Percentiles rank a stretch among this genome's conserved stretches.
These are phyloP conservation scores for Magnaporthiopsis incrustans DNA, from an alignment of 2,329 filamentous ascomycete species.

Conservation along the genomic window DNA sequence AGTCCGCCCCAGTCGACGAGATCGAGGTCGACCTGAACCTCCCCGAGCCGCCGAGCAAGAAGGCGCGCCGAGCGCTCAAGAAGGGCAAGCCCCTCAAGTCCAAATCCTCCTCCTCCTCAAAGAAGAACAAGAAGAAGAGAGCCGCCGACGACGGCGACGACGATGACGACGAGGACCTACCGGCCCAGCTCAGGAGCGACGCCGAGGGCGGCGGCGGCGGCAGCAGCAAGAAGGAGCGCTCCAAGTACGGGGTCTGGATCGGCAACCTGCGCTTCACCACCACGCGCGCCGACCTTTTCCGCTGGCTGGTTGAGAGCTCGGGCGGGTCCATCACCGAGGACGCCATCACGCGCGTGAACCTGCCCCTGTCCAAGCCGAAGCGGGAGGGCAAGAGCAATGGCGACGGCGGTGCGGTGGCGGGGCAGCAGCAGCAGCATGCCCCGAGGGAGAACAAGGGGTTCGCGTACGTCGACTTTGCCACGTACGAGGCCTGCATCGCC, in stretches of 20 bases:
- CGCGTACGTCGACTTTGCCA: conserved; percentile 88
- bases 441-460: conserved; percentile 73
- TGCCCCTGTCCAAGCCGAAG: conserved; percentile 45
- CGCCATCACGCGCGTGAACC: conserved; percentile 75
- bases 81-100: conserved; percentile 58
- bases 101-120: conserved; percentile 23
- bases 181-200: conserved; percentile 1
- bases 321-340: conserved; percentile 57
- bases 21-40: conserved; percentile 83
- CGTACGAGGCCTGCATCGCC: conserved; percentile 59
- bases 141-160: conserved; percentile 6
- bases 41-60: conserved; percentile 95
- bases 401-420: conserved; percentile 28
- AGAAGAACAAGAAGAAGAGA: conserved; percentile 5
- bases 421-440: conserved; percentile 33
- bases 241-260: conserved; percentile 86
- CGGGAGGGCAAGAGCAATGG: conserved; percentile 20
- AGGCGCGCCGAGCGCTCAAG: conserved; percentile 81
- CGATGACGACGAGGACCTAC: conserved; percentile 12
- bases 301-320: conserved; percentile 69
- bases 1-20: conserved; percentile 53
- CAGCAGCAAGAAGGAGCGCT: conserved; percentile 46
- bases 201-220: background rate
- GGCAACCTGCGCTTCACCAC: conserved; percentile 86
- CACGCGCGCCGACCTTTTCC: conserved; percentile 65